Evolutionary conservation across 2,329 filamentous ascomycete species (phyloP), one percentile per base, ranked within the genome.

Genomic region (Periconia digitata): DNA sequence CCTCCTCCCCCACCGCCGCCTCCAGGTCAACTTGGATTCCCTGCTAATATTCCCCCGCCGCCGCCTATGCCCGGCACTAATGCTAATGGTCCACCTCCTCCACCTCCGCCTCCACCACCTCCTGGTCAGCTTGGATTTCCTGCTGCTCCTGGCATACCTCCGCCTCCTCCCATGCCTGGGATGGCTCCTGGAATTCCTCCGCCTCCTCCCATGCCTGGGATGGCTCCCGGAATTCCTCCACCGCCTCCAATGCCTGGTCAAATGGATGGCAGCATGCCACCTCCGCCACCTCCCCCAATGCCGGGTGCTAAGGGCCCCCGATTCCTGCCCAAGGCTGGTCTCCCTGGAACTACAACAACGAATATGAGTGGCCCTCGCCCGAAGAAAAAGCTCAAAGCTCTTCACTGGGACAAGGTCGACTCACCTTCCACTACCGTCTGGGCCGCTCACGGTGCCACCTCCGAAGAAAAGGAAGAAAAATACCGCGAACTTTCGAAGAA

Each of bases 331-430:
- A 82, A 86, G 55, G 78, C 83, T 56, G 78, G 80, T 24, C 77
- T 78, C 48, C 74, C 76, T 17, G 69, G 79, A 5, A 66, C 79
- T 13, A 74, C 84, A 18, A 81, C 83, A 7, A 78, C 90, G 58
- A 84, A 86, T 37, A 75, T 95, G 62, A 86, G 90, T 29, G 88
- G 91, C 51, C 89, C 91, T 44, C 81, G 92, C 60, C 91, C 94
- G 18, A 97, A 96, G 83, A 97, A 96, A 85, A 99, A 97, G 80
- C 90, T 99, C 72, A 99, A 99, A 84, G 92, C 92, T 50, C 81
- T 99, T 59, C 94, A 99, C 76, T 97, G 94, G 92, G 94, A 99
- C 75, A 97, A 97, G 78, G 90, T 99, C 46, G 94, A 99, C 72
- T 83, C 89, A 44, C 89, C 91, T 18, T 85, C 94, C 69, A 88